Percentiles rank a stretch among this genome's conserved stretches.
phyloP scores from a whole-genome alignment of 176 grass and related monocot genomes.

The Oropetium thomaeum region DNA sequence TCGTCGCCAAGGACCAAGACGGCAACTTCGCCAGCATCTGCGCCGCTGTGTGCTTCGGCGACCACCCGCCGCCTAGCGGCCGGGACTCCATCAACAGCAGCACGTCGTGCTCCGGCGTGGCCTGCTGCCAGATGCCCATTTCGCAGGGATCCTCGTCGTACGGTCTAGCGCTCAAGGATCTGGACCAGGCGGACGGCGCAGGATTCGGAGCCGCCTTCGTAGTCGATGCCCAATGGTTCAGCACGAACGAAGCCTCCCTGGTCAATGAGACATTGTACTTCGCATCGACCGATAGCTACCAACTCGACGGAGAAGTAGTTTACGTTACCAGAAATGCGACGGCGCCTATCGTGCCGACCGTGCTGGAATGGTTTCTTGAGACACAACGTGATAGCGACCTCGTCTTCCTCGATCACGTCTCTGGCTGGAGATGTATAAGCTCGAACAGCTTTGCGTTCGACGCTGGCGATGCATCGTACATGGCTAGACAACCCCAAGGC shows the following conservation, averaged over 20 bases:
- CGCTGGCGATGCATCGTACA: no score
- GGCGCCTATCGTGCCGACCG: background rate
- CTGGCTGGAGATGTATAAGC: background rate
- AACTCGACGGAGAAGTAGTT: no score
- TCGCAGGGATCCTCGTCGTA: background rate
- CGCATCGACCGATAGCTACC: no score
- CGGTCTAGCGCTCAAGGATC: background rate
- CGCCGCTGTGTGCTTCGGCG: background rate
- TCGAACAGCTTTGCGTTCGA: background rate
- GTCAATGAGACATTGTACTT: background rate
- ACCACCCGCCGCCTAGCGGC: no score
- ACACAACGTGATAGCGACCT: background rate
- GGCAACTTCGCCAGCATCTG: background rate
- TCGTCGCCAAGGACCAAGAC: background rate
- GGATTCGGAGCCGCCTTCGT: background rate
- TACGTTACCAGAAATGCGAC: no score
- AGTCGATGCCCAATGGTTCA: background rate
- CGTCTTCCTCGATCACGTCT: background rate
- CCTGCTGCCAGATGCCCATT: conserved; percentile 1
- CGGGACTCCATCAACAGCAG: background rate
- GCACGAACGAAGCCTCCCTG: background rate
- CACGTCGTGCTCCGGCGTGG: conserved; percentile 1
- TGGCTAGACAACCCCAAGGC: no score
- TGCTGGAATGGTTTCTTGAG: conserved; percentile 14
- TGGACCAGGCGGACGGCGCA: background rate